Base-by-base conservation (phyloP, 306 rosid genomes). In the Cicer pinnatifidum region DNA sequence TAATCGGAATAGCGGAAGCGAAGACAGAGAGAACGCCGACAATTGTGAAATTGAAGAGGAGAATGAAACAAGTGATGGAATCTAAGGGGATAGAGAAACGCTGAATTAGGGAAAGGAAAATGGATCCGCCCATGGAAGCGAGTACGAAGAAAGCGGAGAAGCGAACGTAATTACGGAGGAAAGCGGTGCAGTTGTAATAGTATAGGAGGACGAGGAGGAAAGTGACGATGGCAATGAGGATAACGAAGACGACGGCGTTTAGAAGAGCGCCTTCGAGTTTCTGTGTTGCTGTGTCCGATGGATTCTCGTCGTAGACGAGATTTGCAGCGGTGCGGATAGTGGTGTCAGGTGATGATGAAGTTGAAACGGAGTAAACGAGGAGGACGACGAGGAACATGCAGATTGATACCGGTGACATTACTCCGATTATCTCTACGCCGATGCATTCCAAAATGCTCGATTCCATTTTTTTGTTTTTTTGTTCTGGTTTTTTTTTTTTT, bases 341-440 rank as follows among this genome's bases (percentile, higher is more conserved):
- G 71, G 72, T 19, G 20, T 81, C 47, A 6, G 86, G 12, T 5
- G 85, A 47, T 5, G 80, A 47, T 37, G 96, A 80, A 8, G 97
- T 73, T 38, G 97, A 84, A 78, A 89, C 88, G 23, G 98, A 81
- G 81, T 91, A 93, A 51, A 93, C 97, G 16, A 93, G 58, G 56
- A 93, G 86, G 8, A 93, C 98, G 0, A 93, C 98, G 1, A 91
- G 86, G 57, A 91, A 75, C 98, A 93, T 93, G 82, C 98, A 93
- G 83, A 93, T 91, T 60, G 98, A 93, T 1, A 93, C 98, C 0
- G 98, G 98, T 8, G 89, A 88, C 98, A 93, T 93, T 1, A 93
- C 97, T 3, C 96, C 98, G 51, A 91, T 90, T 61, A 93, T 91
- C 71, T 93, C 98, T 0, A 81, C 87, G 72, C 98, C 98, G 66